Conservation (phyloP, 1,284 basidiomycete species). For the Meira nashicola region DNA sequence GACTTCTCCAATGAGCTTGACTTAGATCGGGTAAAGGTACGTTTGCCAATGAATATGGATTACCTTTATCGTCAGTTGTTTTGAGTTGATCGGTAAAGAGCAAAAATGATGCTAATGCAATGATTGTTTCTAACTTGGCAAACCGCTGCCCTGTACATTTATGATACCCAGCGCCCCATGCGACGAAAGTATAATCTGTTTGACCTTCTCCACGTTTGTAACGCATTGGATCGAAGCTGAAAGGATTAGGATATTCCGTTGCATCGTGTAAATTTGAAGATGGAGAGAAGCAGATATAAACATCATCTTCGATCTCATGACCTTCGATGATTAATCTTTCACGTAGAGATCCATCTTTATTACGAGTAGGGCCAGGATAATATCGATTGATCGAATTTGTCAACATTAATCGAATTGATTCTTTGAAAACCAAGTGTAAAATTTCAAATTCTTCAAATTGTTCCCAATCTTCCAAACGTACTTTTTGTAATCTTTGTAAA, state of each 20-base stretch:
- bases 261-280: slow-evolving; percentile 19
- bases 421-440: slow-evolving; percentile 20
- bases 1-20: slow-evolving; percentile 19
- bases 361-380: slow-evolving; percentile 17
- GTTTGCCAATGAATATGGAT: slow-evolving; percentile 10
- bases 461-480: slow-evolving; percentile 20
- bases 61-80: slow-evolving; percentile 15
- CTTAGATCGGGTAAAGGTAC: slow-evolving; percentile 21
- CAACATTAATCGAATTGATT: slow-evolving; percentile 18
- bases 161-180: slow-evolving; percentile 18
- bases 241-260: slow-evolving; percentile 13
- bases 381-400: slow-evolving; percentile 20
- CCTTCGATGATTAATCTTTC: slow-evolving; percentile 13
- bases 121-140: slow-evolving; percentile 20
- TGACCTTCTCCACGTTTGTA: slow-evolving; percentile 17
- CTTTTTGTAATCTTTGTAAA: slow-evolving; percentile 9
- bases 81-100: slow-evolving; percentile 10
- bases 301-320: slow-evolving; percentile 18
- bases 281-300: slow-evolving; percentile 18
- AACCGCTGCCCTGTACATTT: slow-evolving; percentile 23
- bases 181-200: slow-evolving; percentile 17
- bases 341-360: slow-evolving; percentile 11
- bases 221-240: slow-evolving; percentile 15
- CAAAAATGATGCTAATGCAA: slow-evolving; percentile 14
- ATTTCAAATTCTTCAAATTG: slow-evolving; percentile 9